Evolutionary conservation across 352 stramenopile genomes (phyloP), one percentile per base, ranked within the genome.

Genomic region (Paralagenidium karlingii): DNA sequence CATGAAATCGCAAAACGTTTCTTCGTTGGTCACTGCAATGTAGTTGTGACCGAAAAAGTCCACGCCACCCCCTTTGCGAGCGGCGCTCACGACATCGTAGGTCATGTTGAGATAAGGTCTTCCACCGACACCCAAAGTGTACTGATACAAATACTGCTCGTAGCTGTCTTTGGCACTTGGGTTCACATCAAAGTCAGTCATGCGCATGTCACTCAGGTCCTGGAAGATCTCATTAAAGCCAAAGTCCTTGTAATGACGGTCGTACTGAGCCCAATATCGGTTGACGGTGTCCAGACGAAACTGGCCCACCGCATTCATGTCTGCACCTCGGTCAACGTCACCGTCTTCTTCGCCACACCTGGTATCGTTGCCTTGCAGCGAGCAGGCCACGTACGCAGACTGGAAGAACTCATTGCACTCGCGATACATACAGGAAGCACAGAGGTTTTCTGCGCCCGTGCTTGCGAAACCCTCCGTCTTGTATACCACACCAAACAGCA

Each of bases 341-440:
- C 66, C 68, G 36, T 73, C 67, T 32, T 80, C 58, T 45, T 83
- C 66, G 57, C 68, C 68, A 38, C 68, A 83, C 15, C 51, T 58
- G 39, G 52, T 68, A 19, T 65, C 55, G 45, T 74, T 76, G 25
- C 53, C 55, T 1, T 43, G 31, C 45, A 61, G 63, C 13, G 71
- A 46, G 43, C 66, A 83, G 9, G 43, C 40, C 42, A 75, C 61
- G 51, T 77, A 71, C 38, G 63, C 38, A 21, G 58, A 25, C 49
- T 68, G 48, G 47, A 80, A 78, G 40, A 68, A 83, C 40, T 66
- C 49, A 45, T 82, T 50, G 41, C 67, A 83, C 32, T 78, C 51
- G 42, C 60, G 43, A 29, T 60, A 50, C 58, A 76, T 71, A 55
- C 69, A 83, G 31, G 46, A 34, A 10, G 68, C 62, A n/a, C 69